phyloP scores from a whole-genome alignment of 2,329 filamentous ascomycete genomes.

The Colletotrichum liriopes region DNA sequence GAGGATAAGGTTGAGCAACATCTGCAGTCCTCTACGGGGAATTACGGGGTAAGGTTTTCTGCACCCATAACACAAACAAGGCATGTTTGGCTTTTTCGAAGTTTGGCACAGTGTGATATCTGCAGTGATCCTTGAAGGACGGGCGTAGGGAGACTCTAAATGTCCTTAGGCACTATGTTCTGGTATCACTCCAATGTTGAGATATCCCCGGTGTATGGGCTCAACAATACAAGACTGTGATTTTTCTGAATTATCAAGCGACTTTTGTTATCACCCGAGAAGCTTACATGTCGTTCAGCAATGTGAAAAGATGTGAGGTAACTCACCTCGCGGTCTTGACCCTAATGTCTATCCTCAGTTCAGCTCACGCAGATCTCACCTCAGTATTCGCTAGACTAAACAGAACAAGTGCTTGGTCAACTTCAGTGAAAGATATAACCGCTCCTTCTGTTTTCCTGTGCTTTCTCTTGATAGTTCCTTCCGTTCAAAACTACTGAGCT shows the following conservation, averaged over 20 bases:
- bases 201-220: background rate
- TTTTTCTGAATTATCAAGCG: background rate
- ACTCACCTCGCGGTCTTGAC: background rate
- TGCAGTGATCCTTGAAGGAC: background rate
- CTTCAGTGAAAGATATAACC: background rate
- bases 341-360: rapidly evolving
- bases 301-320: background rate
- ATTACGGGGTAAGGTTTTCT: background rate
- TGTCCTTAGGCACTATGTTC: background rate
- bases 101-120: background rate
- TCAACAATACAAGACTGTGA: background rate
- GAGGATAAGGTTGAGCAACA: no score
- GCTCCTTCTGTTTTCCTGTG: no score
- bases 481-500: no score
- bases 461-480: background rate
- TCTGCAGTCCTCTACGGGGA: no score
- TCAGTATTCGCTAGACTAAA: background rate
- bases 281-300: no score
- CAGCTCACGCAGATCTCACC: background rate
- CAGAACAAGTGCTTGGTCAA: background rate
- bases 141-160: background rate
- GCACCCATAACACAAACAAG: background rate
- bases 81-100: background rate
- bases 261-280: background rate
- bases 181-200: background rate